A percentile compares a stretch with the other conserved stretches of the same genome.
phyloP scores from a whole-genome alignment of 495 filamentous ascomycete species.

The Xylaria longipes region DNA sequence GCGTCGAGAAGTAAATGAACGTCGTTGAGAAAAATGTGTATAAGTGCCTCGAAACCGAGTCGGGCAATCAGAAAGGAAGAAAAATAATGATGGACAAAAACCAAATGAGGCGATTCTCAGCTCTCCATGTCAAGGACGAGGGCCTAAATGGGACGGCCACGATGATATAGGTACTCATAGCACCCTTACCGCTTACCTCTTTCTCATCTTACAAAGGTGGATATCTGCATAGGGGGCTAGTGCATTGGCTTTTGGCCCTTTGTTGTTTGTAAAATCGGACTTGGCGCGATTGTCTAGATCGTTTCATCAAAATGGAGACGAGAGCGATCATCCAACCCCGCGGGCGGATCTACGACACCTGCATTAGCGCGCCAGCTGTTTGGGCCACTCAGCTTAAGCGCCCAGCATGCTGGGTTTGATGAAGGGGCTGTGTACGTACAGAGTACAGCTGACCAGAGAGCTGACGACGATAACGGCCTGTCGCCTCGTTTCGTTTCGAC shows the following conservation, averaged over 20 bases:
- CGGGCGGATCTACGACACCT: conserved; percentile 9
- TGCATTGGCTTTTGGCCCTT: neutral
- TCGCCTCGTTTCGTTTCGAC: neutral
- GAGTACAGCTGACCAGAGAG: too few relatives aligned
- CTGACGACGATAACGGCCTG: neutral
- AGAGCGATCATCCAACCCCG: conserved; percentile 17
- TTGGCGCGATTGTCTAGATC: conserved; percentile 15
- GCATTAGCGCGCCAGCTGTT: conserved; percentile 4
- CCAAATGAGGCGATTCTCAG: conserved; percentile 7
- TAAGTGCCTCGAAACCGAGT: conserved; percentile 25
- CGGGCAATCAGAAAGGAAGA: conserved; percentile 21
- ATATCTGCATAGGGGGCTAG: neutral
- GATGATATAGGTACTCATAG: too few relatives aligned
- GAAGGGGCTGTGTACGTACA: conserved; percentile 13
- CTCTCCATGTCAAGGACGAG: neutral
- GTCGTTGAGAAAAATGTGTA: conserved; percentile 11
- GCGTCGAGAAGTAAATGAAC: neutral
- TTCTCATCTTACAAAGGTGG: conserved; percentile 13
- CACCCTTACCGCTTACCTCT: neutral
- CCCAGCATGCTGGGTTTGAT: conserved; percentile 12
- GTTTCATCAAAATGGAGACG: conserved; percentile 20
- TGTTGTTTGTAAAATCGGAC: conserved; percentile 10
- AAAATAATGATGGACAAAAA: neutral
- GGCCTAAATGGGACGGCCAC: neutral
- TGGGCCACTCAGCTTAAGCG: conserved; percentile 19